Percentiles rank a stretch among this genome's conserved stretches.
Evolutionary conservation across 768 basidiomycete species (phyloP).

Genomic region (Russula lepida): DNA sequence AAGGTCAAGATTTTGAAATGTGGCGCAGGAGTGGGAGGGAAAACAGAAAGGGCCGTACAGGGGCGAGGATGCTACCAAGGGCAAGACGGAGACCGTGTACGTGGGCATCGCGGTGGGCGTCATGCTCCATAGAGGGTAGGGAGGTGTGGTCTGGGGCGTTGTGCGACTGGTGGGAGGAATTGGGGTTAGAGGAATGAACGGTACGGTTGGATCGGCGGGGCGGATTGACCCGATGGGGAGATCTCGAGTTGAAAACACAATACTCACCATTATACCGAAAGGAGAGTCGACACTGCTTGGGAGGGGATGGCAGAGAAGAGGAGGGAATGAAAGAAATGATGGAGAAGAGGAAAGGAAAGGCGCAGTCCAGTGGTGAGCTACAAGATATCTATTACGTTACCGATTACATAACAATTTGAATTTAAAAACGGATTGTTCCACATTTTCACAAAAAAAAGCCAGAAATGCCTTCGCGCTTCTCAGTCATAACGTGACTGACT

Average conservation of each 20-base stretch:
- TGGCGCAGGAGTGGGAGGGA: constrained; percentile 9
- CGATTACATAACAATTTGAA: background rate
- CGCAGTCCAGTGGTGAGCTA: background rate
- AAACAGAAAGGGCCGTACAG: constrained; percentile 34
- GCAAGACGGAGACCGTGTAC: constrained; percentile 38
- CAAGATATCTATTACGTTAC: too few relatives aligned
- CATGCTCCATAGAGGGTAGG: constrained; percentile 17
- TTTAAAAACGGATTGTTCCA: background rate
- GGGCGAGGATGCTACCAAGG: constrained; percentile 51
- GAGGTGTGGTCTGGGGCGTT: background rate
- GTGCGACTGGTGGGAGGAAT: background rate
- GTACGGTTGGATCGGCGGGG: too few relatives aligned
- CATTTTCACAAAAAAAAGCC: background rate
- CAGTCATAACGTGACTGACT: background rate
- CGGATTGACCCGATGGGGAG: background rate
- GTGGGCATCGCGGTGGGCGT: constrained; percentile 27
- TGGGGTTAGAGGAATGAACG: background rate
- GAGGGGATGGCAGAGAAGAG: background rate
- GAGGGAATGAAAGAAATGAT: background rate
- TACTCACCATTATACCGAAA: background rate
- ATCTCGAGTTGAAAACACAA: background rate
- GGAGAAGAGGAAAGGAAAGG: background rate
- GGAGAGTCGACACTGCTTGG: too few relatives aligned
- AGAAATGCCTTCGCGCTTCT: background rate
- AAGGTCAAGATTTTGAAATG: background rate